Percentiles rank a stretch among this genome's conserved stretches.
Conservation (phyloP, 768 basidiomycete species). For the Termitomyces sp. region DNA sequence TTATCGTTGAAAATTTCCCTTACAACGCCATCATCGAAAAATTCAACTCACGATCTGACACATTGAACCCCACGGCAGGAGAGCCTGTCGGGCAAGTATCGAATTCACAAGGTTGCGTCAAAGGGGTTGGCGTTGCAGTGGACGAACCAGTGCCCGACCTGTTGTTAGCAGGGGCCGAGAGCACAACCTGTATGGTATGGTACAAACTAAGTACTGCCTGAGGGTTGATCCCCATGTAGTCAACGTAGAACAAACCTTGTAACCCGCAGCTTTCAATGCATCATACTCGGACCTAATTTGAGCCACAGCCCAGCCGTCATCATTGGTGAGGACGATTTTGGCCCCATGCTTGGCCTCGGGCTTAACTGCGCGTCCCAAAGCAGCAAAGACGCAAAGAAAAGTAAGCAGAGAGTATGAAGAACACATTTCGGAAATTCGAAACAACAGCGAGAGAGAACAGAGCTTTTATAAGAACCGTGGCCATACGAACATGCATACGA, state of each 20-base stretch:
- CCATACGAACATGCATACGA: background rate
- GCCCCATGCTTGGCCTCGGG: background rate
- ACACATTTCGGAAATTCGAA: background rate
- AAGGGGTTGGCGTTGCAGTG: conserved; percentile 26
- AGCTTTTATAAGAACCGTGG: background rate
- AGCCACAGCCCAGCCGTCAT: conserved; percentile 37
- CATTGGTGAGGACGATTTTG: too few relatives aligned
- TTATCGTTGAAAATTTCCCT: background rate
- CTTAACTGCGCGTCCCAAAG: background rate
- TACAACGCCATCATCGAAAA: too few relatives aligned
- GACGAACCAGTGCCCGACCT: conserved; percentile 40
- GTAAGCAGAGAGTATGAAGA: conserved; percentile 3
- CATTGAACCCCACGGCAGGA: conserved; percentile 16
- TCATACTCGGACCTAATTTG: conserved; percentile 36
- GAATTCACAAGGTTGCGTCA: conserved; percentile 37
- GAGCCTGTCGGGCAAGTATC: conserved; percentile 38
- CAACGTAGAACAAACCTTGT: conserved; percentile 25
- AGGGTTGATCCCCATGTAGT: background rate
- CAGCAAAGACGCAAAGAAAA: background rate
- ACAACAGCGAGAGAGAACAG: background rate
- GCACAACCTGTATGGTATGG: conserved; percentile 30
- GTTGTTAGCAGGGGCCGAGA: conserved; percentile 41
- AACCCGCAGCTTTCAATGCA: conserved; percentile 32
- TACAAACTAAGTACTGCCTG: background rate
- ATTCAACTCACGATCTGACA: background rate